phyloP scores from a whole-genome alignment of 768 basidiomycete species.

The Chalciporus sphaerocephalus region DNA sequence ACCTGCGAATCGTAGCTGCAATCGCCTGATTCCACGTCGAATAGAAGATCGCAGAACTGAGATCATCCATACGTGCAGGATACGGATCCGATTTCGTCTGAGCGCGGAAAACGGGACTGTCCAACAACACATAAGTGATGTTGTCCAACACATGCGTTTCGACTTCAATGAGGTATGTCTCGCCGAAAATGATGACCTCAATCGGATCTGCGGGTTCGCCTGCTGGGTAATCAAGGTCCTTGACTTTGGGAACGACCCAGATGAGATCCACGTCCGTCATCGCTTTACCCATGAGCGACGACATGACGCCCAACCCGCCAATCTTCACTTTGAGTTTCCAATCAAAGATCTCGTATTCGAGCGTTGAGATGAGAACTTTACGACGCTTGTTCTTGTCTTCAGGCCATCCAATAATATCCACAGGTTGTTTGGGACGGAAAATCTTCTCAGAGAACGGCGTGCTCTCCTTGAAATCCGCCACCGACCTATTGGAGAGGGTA shows the following conservation, averaged over 20 bases:
- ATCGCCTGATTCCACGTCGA: conserved; percentile 98
- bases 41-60: conserved; percentile 95
- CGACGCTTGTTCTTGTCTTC: conserved; percentile 88
- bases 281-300: conserved; percentile 94
- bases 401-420: conserved; percentile 94
- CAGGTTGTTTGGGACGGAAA: conserved; percentile 54
- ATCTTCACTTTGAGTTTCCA: conserved; percentile 99
- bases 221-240: conserved; percentile 87
- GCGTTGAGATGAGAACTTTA: conserved; percentile 85
- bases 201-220: conserved; percentile 92
- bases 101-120: conserved; percentile 93
- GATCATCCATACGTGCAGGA: conserved; percentile 94
- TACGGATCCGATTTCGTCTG: conserved; percentile 96
- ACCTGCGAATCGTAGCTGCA: conserved; percentile 82
- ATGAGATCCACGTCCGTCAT: conserved; percentile 95
- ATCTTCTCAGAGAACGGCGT: conserved; percentile 66
- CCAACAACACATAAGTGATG: conserved; percentile 91
- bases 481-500: conserved; percentile 57
- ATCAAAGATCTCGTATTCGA: conserved; percentile 95
- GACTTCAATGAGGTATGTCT: conserved; percentile 92
- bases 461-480: conserved; percentile 63
- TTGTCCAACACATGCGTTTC: conserved; percentile 92
- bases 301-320: conserved; percentile 97
- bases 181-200: conserved; percentile 94
- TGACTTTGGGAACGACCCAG: conserved; percentile 94